Conservation (phyloP, 139 green algal genomes). For the Desmodesmus armatus region DNA sequence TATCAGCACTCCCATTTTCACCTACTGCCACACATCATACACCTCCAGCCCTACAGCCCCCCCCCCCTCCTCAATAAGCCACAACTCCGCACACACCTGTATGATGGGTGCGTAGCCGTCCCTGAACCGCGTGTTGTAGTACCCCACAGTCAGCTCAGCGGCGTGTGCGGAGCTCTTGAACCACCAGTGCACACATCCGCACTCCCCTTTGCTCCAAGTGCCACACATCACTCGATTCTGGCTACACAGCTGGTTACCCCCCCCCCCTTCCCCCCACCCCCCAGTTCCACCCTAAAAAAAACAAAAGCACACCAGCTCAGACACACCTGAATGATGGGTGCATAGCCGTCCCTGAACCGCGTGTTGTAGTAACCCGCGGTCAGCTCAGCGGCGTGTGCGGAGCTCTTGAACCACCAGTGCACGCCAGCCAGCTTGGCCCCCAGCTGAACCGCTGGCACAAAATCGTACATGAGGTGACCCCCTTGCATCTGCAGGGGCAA, state of each 20-base stretch:
- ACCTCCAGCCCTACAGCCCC: too few relatives aligned
- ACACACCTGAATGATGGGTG: constrained; percentile 54
- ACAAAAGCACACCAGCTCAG: too few relatives aligned
- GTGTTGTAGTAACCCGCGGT: constrained; percentile 99
- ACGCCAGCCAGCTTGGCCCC: constrained; percentile 95
- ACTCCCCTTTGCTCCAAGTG: too few relatives aligned
- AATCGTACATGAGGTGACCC: constrained; percentile 69
- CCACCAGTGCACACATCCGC: too few relatives aligned
- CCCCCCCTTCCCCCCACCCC: too few relatives aligned
- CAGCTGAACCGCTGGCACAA: constrained; percentile 75
- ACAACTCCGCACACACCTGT: constrained; percentile 39
- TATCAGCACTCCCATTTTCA: too few relatives aligned
- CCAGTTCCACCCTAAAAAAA: too few relatives aligned
- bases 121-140: constrained; percentile 96
- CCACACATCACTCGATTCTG: too few relatives aligned
- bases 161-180: constrained; percentile 94
- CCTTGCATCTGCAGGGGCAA: background rate
- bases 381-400: constrained; percentile 94
- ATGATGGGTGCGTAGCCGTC: constrained; percentile 80
- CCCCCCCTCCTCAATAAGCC: too few relatives aligned
- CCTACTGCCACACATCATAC: too few relatives aligned
- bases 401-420: constrained; percentile 99
- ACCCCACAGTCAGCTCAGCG: constrained; percentile 97
- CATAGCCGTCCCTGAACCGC: constrained; percentile 84
- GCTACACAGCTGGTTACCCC: too few relatives aligned